A percentile compares a stretch with the other conserved stretches of the same genome.
phyloP scores from a whole-genome alignment of 106 monocot genomes.

The Phalaenopsis aphrodite region DNA sequence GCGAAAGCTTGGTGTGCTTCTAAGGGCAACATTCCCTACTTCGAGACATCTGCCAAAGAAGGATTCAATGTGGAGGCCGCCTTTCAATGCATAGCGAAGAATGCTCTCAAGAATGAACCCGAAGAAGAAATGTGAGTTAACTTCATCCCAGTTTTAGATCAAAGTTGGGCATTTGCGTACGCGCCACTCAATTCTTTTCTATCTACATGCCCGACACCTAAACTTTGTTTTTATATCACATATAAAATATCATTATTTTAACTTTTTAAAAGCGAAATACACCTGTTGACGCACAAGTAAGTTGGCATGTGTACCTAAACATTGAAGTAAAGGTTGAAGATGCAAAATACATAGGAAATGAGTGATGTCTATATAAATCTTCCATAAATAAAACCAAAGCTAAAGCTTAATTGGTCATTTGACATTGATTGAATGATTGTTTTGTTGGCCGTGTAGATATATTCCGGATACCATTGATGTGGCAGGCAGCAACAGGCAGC shows the following conservation, averaged over 20 bases:
- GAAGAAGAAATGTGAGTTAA: constrained; percentile 74
- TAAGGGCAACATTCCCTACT: constrained; percentile 82
- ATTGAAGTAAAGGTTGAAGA: no score
- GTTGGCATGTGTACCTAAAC: no score
- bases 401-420: not conserved
- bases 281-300: no score
- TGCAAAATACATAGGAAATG: no score
- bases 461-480: constrained; percentile 69
- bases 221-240: no score
- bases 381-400: no score
- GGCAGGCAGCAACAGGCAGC: constrained; percentile 29
- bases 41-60: constrained; percentile 80
- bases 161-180: no score
- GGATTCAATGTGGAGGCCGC: constrained; percentile 73
- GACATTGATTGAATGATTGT: not conserved
- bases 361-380: no score
- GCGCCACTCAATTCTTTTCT: no score
- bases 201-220: no score
- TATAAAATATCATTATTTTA: no score
- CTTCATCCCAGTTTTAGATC: not conserved
- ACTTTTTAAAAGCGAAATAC: no score
- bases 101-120: constrained; percentile 77
- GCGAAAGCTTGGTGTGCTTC: constrained; percentile 70
- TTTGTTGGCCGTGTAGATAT: constrained; percentile 30
- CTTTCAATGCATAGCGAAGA: constrained; percentile 75